Base-by-base conservation (phyloP, 2,329 filamentous ascomycete species). In the Phaeosphaeria sp. region DNA sequence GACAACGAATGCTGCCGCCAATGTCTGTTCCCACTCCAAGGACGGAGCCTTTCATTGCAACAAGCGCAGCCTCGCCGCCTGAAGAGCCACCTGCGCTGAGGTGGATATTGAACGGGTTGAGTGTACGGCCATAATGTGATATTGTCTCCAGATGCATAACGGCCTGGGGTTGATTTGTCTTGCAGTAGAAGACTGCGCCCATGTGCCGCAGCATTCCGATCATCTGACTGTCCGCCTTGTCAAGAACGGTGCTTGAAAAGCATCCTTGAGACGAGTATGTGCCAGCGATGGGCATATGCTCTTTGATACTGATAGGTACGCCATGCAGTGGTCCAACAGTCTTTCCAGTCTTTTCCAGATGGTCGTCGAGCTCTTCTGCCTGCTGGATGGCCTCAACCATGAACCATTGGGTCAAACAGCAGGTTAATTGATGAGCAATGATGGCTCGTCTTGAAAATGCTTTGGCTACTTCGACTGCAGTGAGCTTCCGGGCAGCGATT, bases 261-360 rank as follows among this genome's bases (percentile, higher is more conserved):
- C 79, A 76, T 21, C 85, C 86, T 70, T 87, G 74, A 60, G 86
- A 87, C 0, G 83, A 87, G 15, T 81, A 82, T 9, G 87, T 83
- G 82, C 71, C 77, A 20, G 75, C 74, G 44, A 81, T 72, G 46
- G 80, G 77, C 62, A 81, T 80, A 44, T 80, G 79, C 47, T 81
- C 71, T 52, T 89, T 89, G 18, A 86, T 70, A 0, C 80, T 83
- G 58, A 86, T 74, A 0, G 83, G 83, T 3, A 86, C 71, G 1
- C 82, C 84, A 67, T 84, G 84, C 6, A 82, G 64, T 36, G 82
- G 33, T 1, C 66, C 66, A 1, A 63, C 48, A 0, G 64, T 62
- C 42, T 62, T 64, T 11, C 66, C 64, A 21, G 58, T 61, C 21
- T 58, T 59, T 21, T 75, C 59, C 3, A 82, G 76, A 54, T 84